phyloP scores from a whole-genome alignment of 2,329 filamentous ascomycete genomes.

The Diaporthe velutina region DNA sequence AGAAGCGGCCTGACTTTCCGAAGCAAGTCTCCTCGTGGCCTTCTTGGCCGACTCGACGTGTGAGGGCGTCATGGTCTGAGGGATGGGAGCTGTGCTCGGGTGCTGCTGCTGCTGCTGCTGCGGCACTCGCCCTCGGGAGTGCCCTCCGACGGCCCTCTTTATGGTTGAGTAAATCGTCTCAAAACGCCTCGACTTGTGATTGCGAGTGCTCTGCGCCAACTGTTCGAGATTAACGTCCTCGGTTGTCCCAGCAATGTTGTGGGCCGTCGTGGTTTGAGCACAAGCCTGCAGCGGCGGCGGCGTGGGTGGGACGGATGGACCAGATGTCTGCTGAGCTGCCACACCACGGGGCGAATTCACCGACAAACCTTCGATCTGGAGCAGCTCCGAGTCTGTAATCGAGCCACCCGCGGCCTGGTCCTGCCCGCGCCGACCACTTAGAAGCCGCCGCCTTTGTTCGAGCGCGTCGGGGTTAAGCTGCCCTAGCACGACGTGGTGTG shows the following conservation, averaged over 20 bases:
- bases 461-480: conserved; percentile 38
- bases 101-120: conserved; percentile 24
- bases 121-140: conserved; percentile 25
- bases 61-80: conserved; percentile 38
- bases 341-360: conserved; percentile 46
- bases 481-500: conserved; percentile 38
- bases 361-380: conserved; percentile 50
- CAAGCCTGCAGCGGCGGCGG: conserved; percentile 22
- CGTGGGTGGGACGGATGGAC: conserved; percentile 30
- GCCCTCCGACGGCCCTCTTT: conserved; percentile 45
- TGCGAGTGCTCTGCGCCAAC: conserved; percentile 40
- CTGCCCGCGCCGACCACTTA: conserved; percentile 39
- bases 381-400: conserved; percentile 49
- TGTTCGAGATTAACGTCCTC: conserved; percentile 34
- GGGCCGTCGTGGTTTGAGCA: conserved; percentile 7
- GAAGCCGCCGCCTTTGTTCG: conserved; percentile 40
- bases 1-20: conserved; percentile 21
- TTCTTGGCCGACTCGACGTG: conserved; percentile 37
- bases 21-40: conserved; percentile 25
- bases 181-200: conserved; percentile 43
- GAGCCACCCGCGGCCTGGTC: conserved; percentile 42
- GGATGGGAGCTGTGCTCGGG: conserved; percentile 30
- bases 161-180: conserved; percentile 49
- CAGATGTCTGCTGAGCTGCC: conserved; percentile 19
- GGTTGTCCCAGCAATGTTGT: neutral